Base-by-base conservation (phyloP, 441 rosid genomes). In the Kokia cookei region DNA sequence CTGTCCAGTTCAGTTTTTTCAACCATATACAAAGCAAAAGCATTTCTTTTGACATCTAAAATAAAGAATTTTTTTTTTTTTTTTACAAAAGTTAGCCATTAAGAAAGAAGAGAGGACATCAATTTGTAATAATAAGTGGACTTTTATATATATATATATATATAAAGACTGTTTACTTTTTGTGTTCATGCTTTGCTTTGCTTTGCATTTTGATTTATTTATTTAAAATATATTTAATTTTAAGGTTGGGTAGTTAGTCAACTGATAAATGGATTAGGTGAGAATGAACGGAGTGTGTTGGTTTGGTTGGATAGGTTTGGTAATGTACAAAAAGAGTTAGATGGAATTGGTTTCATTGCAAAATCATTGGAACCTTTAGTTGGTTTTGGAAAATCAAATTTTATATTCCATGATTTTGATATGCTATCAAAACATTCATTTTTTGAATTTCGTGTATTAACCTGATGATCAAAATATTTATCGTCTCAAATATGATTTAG, bases 261-360 rank as follows among this genome's bases (percentile, higher is more conserved):
- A 42, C 48, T 32, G 45, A 6, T 13, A 5, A n/a, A 32, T n/a
- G 77, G 73, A 72, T 78, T 83, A 71, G 80, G 82, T 78, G 40
- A 42, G 65, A 72, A 14, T 10, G 67, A 10, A 7, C 0, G 59
- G 15, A 64, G 14, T 17, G 67, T 3, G 17, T 15, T n/a, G 48
- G 48, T 63, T 37, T 32, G 9, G 4, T 40, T 64, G 51, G 68
- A 17, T 8, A 7, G 48, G 26, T 63, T 64, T 64, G 68, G 29
- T 37, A 40, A 29, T 29, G 37, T 32, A 32, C 5, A 32, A 32
- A 32, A 32, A 32, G 37, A 32, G 72, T 50, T 50, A 15, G 59
- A 15, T 68, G 72, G 0, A 67, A 27, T 26, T 24, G 58, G 15
- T 10, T 32, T 15, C 24, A 43, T 45, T 65, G 54, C 29, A 6